Base-by-base conservation (phyloP, 106 monocot genomes). In the Narthecium ossifragum region DNA sequence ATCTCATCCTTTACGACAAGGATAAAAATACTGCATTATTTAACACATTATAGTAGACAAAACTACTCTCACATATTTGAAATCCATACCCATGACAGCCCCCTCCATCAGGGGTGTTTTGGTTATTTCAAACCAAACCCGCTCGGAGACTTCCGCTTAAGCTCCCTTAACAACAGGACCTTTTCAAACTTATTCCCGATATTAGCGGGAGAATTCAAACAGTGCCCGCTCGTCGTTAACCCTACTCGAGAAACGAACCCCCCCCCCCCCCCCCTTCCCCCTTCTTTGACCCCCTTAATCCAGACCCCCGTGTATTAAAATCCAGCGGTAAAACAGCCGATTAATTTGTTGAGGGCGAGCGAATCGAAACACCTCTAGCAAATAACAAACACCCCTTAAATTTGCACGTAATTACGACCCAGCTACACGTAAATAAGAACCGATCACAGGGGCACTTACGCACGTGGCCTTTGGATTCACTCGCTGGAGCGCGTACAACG, bases 151-250 rank as follows among this genome's bases (percentile, higher is more conserved):
- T 17, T 43, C 14, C 18, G 18, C 43, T 18, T 13, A 17, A 17
- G 43, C 43, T 43, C 43, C 18, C 14, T 6, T 37, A 37, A 43
- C n/a, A 2, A 13, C 10, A 13, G 18, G 43, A 43, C 43, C 43
- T 43, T 43, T 43, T 43, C 43, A 43, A 43, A 43, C 14, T 43
- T 43, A 43, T 43, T 43, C 43, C 43, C 43, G 43, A 18, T 17
- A 13, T 43, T 43, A 43, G 43, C 43, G 43, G 43, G 43, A 43
- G 18, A 43, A 43, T 43, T 43, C 43, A 43, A 43, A 18, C 43
- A 43, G 10, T n/a, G n/a, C n/a, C n/a, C n/a, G n/a, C n/a, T n/a
- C n/a, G n/a, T n/a, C n/a, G n/a, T n/a, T n/a, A n/a, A n/a, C n/a
- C n/a, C n/a, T n/a, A n/a, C n/a, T n/a, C n/a, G n/a, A n/a, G n/a